phyloP scores from a whole-genome alignment of 148 eudicot genomes.

The Vaccinium darrowii region DNA sequence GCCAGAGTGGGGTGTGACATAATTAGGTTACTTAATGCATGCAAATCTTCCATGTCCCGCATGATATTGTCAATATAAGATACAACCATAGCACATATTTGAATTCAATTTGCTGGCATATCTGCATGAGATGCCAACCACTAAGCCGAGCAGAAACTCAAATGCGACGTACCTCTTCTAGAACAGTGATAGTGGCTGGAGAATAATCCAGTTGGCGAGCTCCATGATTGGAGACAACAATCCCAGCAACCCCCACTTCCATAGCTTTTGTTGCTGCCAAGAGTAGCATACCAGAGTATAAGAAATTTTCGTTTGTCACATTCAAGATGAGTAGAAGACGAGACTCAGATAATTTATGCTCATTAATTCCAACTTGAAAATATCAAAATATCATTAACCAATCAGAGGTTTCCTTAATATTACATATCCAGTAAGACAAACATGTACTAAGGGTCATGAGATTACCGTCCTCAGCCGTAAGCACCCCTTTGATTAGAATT shows the following conservation, averaged over 20 bases:
- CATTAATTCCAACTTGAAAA: neutral
- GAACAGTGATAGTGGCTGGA: slow-evolving; percentile 73
- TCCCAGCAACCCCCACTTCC: slow-evolving; percentile 68
- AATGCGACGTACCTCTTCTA: slow-evolving; percentile 57
- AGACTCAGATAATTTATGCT: neutral
- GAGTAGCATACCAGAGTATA: neutral
- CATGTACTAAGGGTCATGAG: neutral
- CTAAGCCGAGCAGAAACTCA: neutral
- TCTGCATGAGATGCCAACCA: neutral
- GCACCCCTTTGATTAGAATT: slow-evolving; percentile 75
- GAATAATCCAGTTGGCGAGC: slow-evolving; percentile 78
- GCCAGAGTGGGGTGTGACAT: too few species aligned
- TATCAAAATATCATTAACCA: neutral
- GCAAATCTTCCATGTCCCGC: neutral
- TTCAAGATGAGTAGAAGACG: neutral
- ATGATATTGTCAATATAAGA: neutral
- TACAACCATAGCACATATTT: neutral
- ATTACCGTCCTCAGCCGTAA: slow-evolving; percentile 80
- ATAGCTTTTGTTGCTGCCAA: slow-evolving; percentile 70
- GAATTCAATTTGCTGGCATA: neutral
- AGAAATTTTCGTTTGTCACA: neutral
- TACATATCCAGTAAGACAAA: neutral
- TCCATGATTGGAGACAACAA: slow-evolving; percentile 85
- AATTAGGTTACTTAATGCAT: neutral
- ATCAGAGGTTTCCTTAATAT: neutral